phyloP scores from a whole-genome alignment of 257 asterid genomes.

The Solanum pinnatisectum region DNA sequence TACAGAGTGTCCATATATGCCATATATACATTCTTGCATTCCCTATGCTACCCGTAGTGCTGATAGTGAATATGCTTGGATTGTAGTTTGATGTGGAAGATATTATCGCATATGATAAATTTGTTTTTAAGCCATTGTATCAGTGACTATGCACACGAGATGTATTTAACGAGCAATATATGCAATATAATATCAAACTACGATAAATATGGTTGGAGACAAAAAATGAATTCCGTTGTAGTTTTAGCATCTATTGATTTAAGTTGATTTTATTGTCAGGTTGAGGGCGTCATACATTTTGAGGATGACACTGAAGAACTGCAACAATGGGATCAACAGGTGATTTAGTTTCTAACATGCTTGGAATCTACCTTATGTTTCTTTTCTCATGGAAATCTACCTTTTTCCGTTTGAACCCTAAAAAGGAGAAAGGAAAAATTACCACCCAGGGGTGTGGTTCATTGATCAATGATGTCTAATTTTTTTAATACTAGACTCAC shows the following conservation, averaged over 20 bases:
- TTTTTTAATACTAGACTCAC: background rate
- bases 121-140: background rate
- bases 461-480: background rate
- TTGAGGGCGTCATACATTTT: slow-evolving; percentile 91
- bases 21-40: background rate
- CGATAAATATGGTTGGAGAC: background rate
- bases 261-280: slow-evolving; percentile 29
- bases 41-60: background rate
- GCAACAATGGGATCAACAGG: slow-evolving; percentile 99
- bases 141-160: background rate
- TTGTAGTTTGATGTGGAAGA: background rate
- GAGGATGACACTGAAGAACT: slow-evolving; percentile 93
- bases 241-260: background rate
- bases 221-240: background rate
- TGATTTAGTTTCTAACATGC: slow-evolving; percentile 8
- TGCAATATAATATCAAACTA: background rate
- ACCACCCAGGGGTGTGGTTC: background rate
- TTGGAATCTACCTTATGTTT: background rate
- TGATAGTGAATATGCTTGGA: background rate
- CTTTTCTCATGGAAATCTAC: background rate
- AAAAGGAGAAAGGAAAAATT: background rate
- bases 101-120: background rate
- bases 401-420: background rate
- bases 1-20: background rate
- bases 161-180: background rate